Base-by-base conservation (phyloP, 306 rosid genomes). In the Bauhinia variegata region DNA sequence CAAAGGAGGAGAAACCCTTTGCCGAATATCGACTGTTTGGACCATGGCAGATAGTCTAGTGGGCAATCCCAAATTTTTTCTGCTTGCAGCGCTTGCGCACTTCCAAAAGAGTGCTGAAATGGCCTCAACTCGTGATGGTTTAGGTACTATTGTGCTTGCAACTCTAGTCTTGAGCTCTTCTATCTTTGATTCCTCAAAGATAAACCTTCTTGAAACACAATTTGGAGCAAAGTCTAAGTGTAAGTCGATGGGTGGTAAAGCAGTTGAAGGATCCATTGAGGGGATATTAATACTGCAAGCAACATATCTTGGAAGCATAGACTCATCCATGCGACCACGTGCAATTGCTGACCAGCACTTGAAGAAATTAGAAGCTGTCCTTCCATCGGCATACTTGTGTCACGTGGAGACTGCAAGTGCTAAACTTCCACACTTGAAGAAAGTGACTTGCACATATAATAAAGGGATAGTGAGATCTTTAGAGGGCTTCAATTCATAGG, bases 311-410 rank as follows among this genome's bases (percentile, higher is more conserved):
- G 78, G 72, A 32, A 4, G 9, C 23, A 66, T 38, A 4, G 11
- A 38, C 44, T 61, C 18, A 11, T 3, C 3, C 43, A 44, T 9
- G 18, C 11, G 10, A 8, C 76, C 70, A 1, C 54, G 46, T 16
- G 77, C 66, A 0, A 17, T 30, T 15, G 43, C 41, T 1, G 71
- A 70, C 80, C 85, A 84, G 6, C 47, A 57, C 10, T 57, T 43
- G 38, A 78, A 6, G 71, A 84, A 78, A 0, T 38, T 64, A 4
- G 33, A 47, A 42, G 75, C 6, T 13, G 86, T 52, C 1, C 69
- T 54, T 2, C 73, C 65, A 33, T 84, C 88, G 11, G 74, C 79
- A 3, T 74, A 51, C 79, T 71, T 84, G 57, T 84, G 88, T 4
- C 76, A 74, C 39, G 75, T 7, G 10, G 61, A 33, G 3, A 77